Percentiles rank a stretch among this genome's conserved stretches.
These are phyloP conservation scores for Suhomyces panamericanus DNA, from an alignment of 1,139 yeast species.

Conservation along the genomic window DNA sequence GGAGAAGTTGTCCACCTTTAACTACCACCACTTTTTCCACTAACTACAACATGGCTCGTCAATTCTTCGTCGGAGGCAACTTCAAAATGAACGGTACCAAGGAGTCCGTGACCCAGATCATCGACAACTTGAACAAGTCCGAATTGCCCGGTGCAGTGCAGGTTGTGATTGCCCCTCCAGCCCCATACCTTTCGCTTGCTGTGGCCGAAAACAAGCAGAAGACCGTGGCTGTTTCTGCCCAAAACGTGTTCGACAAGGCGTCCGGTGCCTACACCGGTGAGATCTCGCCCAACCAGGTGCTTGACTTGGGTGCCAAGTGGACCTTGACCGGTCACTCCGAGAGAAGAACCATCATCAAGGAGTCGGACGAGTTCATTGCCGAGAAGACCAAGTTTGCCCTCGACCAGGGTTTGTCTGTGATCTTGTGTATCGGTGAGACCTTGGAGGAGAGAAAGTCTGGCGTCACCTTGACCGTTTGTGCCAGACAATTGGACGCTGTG, in stretches of 20 bases:
- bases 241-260: constrained; percentile 82
- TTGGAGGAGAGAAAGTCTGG: constrained; percentile 91
- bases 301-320: constrained; percentile 94
- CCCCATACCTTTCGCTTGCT: constrained; percentile 83
- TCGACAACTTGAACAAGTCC: constrained; percentile 78
- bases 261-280: constrained; percentile 99
- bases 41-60: constrained; percentile 62
- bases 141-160: constrained; percentile 73
- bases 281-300: constrained; percentile 81
- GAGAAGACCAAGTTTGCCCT: constrained; percentile 93
- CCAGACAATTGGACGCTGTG: constrained; percentile 90
- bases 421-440: constrained; percentile 96
- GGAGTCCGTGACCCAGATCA: constrained; percentile 78
- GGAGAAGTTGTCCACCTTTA: constrained; percentile 6
- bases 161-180: constrained; percentile 96
- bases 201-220: constrained; percentile 66
- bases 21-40: neutral
- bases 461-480: constrained; percentile 80
- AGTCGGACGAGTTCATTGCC: constrained; percentile 88
- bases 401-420: constrained; percentile 83
- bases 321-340: constrained; percentile 98
- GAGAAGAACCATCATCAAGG: constrained; percentile 93
- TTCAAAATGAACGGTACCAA: constrained; percentile 98
- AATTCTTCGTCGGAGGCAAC: constrained; percentile 97
- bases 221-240: constrained; percentile 82